Percentiles rank a stretch among this genome's conserved stretches.
Conservation (phyloP, 495 filamentous ascomycete species). For the Chaetomium cochliodes region DNA sequence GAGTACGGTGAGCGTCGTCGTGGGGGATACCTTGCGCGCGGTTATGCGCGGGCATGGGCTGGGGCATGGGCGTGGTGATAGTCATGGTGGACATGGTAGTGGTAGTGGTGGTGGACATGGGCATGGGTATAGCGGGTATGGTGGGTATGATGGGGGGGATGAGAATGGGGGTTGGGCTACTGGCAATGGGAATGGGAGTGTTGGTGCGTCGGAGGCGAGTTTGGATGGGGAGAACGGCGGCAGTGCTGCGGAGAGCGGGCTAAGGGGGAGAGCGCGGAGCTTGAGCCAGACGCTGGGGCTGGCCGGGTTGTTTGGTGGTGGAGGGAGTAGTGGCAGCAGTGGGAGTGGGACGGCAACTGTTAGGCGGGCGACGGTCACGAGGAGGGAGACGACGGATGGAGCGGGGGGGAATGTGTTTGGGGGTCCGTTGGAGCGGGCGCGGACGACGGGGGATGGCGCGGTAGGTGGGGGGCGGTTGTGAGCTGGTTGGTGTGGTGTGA, state of each 20-base stretch:
- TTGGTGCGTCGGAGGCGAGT: neutral
- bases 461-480: neutral
- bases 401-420: neutral
- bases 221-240: neutral
- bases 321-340: neutral
- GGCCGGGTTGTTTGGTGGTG: conserved; percentile 43
- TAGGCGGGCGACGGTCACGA: conserved; percentile 1
- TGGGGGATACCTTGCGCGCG: conserved; percentile 43
- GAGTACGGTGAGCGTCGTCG: conserved; percentile 47
- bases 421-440: conserved; percentile 1
- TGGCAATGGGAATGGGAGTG: conserved; percentile 1
- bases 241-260: conserved; percentile 15
- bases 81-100: neutral
- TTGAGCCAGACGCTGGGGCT: conserved; percentile 52
- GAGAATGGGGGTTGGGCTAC: conserved; percentile 15
- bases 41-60: neutral
- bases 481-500: neutral
- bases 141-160: neutral
- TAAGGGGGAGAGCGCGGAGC: conserved; percentile 47
- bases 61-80: neutral
- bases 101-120: neutral
- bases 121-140: too few relatives aligned
- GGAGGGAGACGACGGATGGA: neutral
- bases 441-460: conserved; percentile 9
- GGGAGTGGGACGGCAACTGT: neutral